These are phyloP conservation scores for Cornus kousa DNA, from an alignment of 148 eudicot genomes.

Conservation along the genomic window DNA sequence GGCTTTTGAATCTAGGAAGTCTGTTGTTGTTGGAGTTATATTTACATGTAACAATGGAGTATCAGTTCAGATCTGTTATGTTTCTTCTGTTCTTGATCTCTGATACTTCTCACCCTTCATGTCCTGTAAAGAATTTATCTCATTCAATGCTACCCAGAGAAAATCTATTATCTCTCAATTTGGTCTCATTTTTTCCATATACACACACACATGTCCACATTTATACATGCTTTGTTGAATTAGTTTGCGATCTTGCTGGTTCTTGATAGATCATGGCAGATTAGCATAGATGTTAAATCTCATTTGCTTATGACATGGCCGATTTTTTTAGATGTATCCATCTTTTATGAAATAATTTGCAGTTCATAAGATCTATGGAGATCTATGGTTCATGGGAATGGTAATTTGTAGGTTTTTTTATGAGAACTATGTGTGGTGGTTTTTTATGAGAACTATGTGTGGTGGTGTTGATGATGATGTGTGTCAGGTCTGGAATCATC, in stretches of 20 bases:
- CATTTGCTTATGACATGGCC: no score
- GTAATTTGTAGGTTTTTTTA: not conserved
- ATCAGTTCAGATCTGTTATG: slow-evolving; percentile 14
- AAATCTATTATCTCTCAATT: not conserved
- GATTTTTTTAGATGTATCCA: not conserved
- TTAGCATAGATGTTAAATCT: not conserved
- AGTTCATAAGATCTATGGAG: not conserved
- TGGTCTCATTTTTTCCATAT: not conserved
- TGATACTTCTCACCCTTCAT: slow-evolving; percentile 3
- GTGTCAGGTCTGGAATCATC: not conserved
- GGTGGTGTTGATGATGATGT: not conserved
- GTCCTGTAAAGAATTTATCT: slow-evolving; percentile 17
- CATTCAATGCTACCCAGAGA: slow-evolving; percentile 10
- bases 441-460: no score
- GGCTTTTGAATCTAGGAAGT: slow-evolving; percentile 3
- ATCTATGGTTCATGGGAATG: no score
- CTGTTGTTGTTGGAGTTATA: slow-evolving; percentile 17
- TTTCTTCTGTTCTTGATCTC: slow-evolving; percentile 1
- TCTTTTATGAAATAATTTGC: not conserved
- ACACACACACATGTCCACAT: not conserved
- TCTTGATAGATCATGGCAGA: not conserved
- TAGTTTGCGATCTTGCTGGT: not conserved
- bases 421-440: no score
- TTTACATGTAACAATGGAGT: slow-evolving; percentile 8
- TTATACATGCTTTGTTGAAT: not conserved